Conservation (phyloP, 169 alveolate genomes). For the Eimeria praecox region DNA sequence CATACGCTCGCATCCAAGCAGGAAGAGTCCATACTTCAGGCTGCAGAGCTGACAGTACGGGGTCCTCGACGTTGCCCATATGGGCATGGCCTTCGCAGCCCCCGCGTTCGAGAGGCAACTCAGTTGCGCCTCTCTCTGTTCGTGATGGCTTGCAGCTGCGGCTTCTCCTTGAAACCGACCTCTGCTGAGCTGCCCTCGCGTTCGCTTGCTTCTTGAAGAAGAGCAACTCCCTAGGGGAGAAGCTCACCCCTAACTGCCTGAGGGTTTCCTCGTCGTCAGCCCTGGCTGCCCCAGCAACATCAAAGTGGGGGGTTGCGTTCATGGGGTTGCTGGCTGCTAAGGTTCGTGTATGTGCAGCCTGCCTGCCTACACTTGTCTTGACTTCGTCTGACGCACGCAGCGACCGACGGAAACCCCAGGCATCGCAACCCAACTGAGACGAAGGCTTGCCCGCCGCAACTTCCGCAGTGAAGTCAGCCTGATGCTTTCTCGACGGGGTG, state of each 20-base stretch:
- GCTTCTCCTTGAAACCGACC: not conserved
- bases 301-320: not conserved
- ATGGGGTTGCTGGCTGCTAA: not conserved
- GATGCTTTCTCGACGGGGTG: not conserved
- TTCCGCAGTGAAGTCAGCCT: not conserved
- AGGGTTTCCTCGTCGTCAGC: constrained; percentile 54
- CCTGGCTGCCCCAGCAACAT: not conserved
- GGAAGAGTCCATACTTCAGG: constrained; percentile 24
- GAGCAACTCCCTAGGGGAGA: constrained; percentile 52
- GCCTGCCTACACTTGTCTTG: constrained; percentile 14
- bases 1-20: constrained; percentile 60
- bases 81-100: not conserved
- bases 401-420: constrained; percentile 42
- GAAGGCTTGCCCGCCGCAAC: constrained; percentile 61
- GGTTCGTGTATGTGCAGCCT: not conserved
- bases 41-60: not conserved
- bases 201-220: constrained; percentile 40
- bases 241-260: not conserved
- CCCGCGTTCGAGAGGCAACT: not conserved
- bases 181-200: not conserved
- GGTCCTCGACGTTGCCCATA: not conserved
- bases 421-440: not conserved
- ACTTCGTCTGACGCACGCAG: constrained; percentile 31
- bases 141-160: constrained; percentile 39
- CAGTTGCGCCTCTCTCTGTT: not conserved